Base-by-base conservation (phyloP, 169 alveolate species). In the Plasmodium ovale region DNA sequence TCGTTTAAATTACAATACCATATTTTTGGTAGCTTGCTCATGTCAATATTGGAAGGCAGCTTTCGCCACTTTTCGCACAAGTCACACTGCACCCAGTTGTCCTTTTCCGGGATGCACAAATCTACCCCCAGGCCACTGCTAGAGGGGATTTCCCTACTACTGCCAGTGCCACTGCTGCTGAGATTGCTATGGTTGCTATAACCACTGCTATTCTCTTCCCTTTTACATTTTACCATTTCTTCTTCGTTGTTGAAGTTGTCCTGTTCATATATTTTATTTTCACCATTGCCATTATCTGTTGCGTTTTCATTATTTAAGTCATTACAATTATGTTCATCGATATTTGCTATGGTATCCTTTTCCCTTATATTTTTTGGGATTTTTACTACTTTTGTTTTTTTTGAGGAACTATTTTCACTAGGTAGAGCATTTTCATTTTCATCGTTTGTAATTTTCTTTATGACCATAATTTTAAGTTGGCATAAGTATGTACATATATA, bases 51-150 rank as follows among this genome's bases (percentile, higher is more conserved):
- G 44, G 68, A 58, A 4, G 91, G 91, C 31, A 84, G 31, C 5
- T 68, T 65, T 58, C 91, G 54, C 91, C 91, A 84, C 67, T 84
- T 84, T 39, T 69, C 85, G 27, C 91, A 84, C 39, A 47, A 58
- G 39, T 84, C 91, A 71, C 91, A 84, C 67, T 84, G 91, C 25
- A 71, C 91, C 91, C 91, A 84, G 62, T 84, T 84, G 37, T 77
- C 88, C 27, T 77, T 51, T 44, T 77, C 88, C 12, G 60, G 88
- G 35, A 68, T 77, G 62, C 9, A 60, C 21, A 77, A 53, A 60
- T 77, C 88, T 27, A 39, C 59, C 49, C 16, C 16, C 56, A 14
- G 12, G 16, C 2, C 16, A 47, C 16, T 47, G 16, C 19, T 47
- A 44, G n/a, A n/a, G n/a, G n/a, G n/a, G n/a, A n/a, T n/a, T n/a